Base-by-base conservation (phyloP, 2,329 filamentous ascomycete genomes). In the Neofusicoccum parvum region DNA sequence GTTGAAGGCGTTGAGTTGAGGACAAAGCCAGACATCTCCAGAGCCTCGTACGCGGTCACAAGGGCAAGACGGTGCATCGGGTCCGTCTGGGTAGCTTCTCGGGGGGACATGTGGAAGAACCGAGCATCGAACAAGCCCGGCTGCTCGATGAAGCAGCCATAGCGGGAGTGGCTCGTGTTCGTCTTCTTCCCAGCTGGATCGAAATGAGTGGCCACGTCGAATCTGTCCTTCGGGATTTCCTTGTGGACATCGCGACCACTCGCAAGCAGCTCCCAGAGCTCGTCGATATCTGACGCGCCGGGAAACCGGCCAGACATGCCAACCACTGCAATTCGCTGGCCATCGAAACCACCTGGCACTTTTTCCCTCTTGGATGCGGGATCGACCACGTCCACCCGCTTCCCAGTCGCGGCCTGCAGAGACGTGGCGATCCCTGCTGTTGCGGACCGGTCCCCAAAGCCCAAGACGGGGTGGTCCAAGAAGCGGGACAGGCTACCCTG, bases 71-170 rank as follows among this genome's bases (percentile, higher is more conserved):
- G 86, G 75, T 92, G 91, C 85, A 92, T 92, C 0, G 92, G 92
- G 74, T 94, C 91, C 1, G 90, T 92, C 73, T 93, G 90, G 60
- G 87, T 86, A 34, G 92, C 92, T 78, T 94, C 91, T 70, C 90
- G 87, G 5, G 91, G 90, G 41, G 90, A 93, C 88, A 94, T 93
- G 78, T 92, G 92, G 85, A 94, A 94, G 79, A 94, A 94, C 0
- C 89, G 84, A n/a, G 90, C 88, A 71, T 94, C 91, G 72, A 94
- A 94, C 54, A 90, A 82, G 64, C 90, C 90, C 0, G 91, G 90
- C 67, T 92, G 86, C 68, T 92, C 87, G 69, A 92, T 86, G 79
- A 88, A 93, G 79, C 90, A 92, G 15, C 91, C 91, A 70, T 88
- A 92, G 3, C 88, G 89, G 1, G 90, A 92, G 76, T 91, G 88